These are phyloP conservation scores for Parafenestella ontariensis DNA, from an alignment of 2,329 filamentous ascomycete genomes.

Conservation along the genomic window DNA sequence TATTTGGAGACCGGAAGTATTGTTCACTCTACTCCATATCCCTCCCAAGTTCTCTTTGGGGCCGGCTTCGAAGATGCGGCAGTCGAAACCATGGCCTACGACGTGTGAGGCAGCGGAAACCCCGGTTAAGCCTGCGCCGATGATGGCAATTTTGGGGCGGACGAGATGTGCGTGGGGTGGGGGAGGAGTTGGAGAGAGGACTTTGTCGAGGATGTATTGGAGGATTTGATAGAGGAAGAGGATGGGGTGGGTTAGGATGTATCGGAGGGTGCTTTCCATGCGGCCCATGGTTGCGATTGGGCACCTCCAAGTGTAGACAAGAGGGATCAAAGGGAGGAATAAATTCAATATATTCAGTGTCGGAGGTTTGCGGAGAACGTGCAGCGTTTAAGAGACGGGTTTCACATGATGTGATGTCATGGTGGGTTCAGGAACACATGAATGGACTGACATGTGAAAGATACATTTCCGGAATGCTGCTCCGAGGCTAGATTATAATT, in stretches of 20 bases:
- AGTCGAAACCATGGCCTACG: conserved; percentile 84
- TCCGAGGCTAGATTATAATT: not conserved
- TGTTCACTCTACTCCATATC: conserved; percentile 85
- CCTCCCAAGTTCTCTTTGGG: conserved; percentile 72
- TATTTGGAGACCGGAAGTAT: conserved; percentile 81
- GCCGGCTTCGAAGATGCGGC: conserved; percentile 78
- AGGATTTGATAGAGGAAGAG: conserved; percentile 69
- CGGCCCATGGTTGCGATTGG: conserved; percentile 26
- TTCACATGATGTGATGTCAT: conserved; percentile 33
- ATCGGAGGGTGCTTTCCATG: conserved; percentile 19
- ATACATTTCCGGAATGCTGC: not conserved
- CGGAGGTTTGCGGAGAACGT: conserved; percentile 9
- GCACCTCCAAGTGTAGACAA: not conserved
- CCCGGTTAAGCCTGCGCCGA: conserved; percentile 67
- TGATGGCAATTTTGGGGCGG: conserved; percentile 63
- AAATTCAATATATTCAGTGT: not conserved
- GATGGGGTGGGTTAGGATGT: conserved; percentile 54
- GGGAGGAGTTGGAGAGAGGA: conserved; percentile 75
- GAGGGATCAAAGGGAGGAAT: conserved; percentile 1
- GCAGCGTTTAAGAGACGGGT: conserved; percentile 17
- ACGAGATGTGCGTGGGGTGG: conserved; percentile 63
- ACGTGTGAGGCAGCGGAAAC: conserved; percentile 83
- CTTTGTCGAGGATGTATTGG: conserved; percentile 68
- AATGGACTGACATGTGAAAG: conserved; percentile 29
- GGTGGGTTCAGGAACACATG: conserved; percentile 8